A percentile compares a stretch with the other conserved stretches of the same genome.
Conservation (phyloP, 148 eudicot genomes). For the Amaranthus hypochondriacus region DNA sequence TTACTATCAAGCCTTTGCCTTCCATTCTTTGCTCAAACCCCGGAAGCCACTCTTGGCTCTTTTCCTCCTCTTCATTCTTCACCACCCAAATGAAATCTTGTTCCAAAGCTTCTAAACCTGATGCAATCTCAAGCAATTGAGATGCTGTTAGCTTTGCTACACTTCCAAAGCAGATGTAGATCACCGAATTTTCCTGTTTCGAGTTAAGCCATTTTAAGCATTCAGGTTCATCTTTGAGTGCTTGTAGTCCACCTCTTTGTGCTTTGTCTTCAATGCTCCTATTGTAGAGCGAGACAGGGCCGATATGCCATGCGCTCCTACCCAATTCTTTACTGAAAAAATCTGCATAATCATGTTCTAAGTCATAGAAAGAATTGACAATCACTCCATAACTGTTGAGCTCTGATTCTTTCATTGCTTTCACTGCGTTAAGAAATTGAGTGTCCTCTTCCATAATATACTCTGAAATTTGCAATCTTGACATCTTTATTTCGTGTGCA, state of each 20-base stretch:
- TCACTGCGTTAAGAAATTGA: neutral
- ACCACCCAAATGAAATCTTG: constrained; percentile 19
- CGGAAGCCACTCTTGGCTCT: neutral
- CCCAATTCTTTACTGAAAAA: constrained; percentile 18
- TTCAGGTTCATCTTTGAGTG: neutral
- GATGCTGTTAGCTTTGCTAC: neutral
- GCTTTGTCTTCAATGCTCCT: neutral
- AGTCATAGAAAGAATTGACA: constrained; percentile 34
- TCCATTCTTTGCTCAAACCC: neutral
- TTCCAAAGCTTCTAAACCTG: constrained; percentile 7
- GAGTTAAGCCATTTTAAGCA: constrained; percentile 15
- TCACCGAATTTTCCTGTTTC: neutral
- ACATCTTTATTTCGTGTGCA: constrained; percentile 23
- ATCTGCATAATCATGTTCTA: constrained; percentile 30
- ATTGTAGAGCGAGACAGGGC: constrained; percentile 18
- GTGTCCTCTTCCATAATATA: neutral
- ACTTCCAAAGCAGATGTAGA: constrained; percentile 15
- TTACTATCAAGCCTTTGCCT: constrained; percentile 15
- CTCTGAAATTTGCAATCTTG: constrained; percentile 14
- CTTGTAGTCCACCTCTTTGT: too few species aligned
- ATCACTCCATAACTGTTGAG: constrained; percentile 25
- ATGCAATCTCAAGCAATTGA: constrained; percentile 13
- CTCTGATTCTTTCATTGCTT: constrained; percentile 4
- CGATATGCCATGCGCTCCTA: constrained; percentile 17
- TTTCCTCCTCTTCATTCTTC: neutral